Evolutionary conservation across 2,329 filamentous ascomycete species (phyloP).

Genomic region (Colletotrichum aenigma): DNA sequence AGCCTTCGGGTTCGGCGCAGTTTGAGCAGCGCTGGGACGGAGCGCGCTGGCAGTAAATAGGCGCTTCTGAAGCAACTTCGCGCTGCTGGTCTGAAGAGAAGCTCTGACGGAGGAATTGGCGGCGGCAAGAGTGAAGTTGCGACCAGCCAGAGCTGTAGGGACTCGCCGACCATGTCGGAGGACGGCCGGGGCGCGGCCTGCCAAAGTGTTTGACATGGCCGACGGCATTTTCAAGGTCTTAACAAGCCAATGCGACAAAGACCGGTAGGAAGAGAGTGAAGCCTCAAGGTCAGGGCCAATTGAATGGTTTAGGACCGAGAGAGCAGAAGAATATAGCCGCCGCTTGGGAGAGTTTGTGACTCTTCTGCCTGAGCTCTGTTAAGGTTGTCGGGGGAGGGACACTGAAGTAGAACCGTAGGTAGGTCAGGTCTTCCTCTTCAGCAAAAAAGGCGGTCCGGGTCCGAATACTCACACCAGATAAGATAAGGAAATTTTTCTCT

Average conservation of each 20-base stretch:
- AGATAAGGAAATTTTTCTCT: conserved; percentile 26
- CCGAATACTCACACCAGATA: conserved; percentile 8
- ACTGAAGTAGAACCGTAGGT: neutral
- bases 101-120: conserved; percentile 35
- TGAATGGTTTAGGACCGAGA: conserved; percentile 21
- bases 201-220: conserved; percentile 47
- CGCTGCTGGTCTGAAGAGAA: conserved; percentile 34
- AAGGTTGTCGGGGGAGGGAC: conserved; percentile 5
- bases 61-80: conserved; percentile 46
- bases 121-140: conserved; percentile 45
- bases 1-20: conserved; percentile 81
- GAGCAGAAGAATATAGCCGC: conserved; percentile 12
- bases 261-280: neutral
- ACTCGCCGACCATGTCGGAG: conserved; percentile 60
- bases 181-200: conserved; percentile 62
- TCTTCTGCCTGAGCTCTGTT: conserved; percentile 18
- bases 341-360: conserved; percentile 17
- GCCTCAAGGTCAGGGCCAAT: conserved; percentile 21
- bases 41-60: conserved; percentile 51
- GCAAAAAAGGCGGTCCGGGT: conserved; percentile 19
- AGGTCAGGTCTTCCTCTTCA: conserved; percentile 9
- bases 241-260: conserved; percentile 1
- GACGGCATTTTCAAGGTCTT: conserved; percentile 37
- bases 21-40: conserved; percentile 56
- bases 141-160: conserved; percentile 46